phyloP scores from a whole-genome alignment of 2,329 filamentous ascomycete genomes.

The Colletotrichum australisinense region DNA sequence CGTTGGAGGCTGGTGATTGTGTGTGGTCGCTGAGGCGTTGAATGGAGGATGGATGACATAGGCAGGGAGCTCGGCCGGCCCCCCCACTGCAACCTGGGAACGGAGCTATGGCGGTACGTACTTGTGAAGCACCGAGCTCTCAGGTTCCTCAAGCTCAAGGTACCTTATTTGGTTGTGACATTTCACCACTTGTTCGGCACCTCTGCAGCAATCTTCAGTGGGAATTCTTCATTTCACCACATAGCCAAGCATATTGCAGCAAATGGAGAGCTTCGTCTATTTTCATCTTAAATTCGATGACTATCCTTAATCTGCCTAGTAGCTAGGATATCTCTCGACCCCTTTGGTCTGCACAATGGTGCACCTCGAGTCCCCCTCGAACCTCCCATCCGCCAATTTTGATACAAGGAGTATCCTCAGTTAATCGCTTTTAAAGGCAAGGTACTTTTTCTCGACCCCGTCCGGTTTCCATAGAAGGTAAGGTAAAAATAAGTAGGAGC shows the following conservation, averaged over 20 bases:
- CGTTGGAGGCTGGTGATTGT: conserved; percentile 23
- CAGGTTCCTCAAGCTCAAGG: background rate
- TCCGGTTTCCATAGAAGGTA: background rate
- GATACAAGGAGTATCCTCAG: background rate
- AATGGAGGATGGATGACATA: conserved; percentile 34
- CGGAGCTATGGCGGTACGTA: conserved; percentile 25
- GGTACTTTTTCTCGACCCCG: background rate
- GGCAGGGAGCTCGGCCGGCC: conserved; percentile 15
- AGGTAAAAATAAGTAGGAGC: background rate
- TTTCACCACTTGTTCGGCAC: background rate
- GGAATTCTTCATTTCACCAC: background rate
- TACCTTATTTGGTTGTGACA: background rate
- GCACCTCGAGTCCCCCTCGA: background rate
- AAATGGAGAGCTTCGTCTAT: background rate
- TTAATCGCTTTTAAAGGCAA: conserved; percentile 5
- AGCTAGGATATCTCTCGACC: background rate
- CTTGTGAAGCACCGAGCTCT: background rate
- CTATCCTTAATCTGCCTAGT: background rate
- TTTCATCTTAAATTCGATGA: background rate
- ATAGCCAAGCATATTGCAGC: background rate
- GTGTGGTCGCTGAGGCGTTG: conserved; percentile 18
- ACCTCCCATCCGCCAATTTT: background rate
- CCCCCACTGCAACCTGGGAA: conserved; percentile 10
- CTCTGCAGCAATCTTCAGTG: background rate
- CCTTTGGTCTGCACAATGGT: background rate